A percentile compares a stretch with the other conserved stretches of the same genome.
phyloP scores from a whole-genome alignment of 1,139 yeast species.

The Yamadazyma songkhlaensis region DNA sequence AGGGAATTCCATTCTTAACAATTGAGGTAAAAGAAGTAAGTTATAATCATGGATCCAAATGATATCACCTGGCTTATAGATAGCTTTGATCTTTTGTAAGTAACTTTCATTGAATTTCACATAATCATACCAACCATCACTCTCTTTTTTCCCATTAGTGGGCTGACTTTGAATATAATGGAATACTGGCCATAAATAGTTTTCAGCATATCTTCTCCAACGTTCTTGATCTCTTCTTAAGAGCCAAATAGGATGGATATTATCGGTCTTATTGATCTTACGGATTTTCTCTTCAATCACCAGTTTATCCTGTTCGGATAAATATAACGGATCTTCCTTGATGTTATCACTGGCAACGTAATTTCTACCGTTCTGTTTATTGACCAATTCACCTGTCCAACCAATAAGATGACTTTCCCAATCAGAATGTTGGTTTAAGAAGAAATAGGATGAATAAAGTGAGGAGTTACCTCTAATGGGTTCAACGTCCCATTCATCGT shows the following conservation, averaged over 20 bases:
- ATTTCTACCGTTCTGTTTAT: conserved; percentile 23
- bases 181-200: conserved; percentile 89
- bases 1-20: conserved; percentile 78
- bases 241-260: conserved; percentile 85
- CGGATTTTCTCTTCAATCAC: conserved; percentile 44
- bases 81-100: conserved; percentile 67
- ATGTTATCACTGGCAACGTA: conserved; percentile 16
- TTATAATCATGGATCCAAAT: conserved; percentile 97
- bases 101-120: conserved; percentile 88
- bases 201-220: conserved; percentile 90
- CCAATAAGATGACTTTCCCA: conserved; percentile 91
- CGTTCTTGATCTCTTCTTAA: conserved; percentile 67
- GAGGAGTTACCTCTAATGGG: conserved; percentile 85
- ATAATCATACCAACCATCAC: conserved; percentile 87
- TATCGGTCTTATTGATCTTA: conserved; percentile 41
- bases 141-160: conserved; percentile 65
- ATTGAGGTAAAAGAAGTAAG: conserved; percentile 76
- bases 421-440: conserved; percentile 59
- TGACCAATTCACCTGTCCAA: conserved; percentile 90
- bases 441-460: conserved; percentile 68
- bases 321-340: conserved; percentile 59
- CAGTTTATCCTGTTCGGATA: conserved; percentile 54
- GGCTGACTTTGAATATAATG: conserved; percentile 82
- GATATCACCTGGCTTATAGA: conserved; percentile 86
- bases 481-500: conserved; percentile 49